These are phyloP conservation scores for Russula sp. DNA, from an alignment of 768 basidiomycete species.

Conservation along the genomic window DNA sequence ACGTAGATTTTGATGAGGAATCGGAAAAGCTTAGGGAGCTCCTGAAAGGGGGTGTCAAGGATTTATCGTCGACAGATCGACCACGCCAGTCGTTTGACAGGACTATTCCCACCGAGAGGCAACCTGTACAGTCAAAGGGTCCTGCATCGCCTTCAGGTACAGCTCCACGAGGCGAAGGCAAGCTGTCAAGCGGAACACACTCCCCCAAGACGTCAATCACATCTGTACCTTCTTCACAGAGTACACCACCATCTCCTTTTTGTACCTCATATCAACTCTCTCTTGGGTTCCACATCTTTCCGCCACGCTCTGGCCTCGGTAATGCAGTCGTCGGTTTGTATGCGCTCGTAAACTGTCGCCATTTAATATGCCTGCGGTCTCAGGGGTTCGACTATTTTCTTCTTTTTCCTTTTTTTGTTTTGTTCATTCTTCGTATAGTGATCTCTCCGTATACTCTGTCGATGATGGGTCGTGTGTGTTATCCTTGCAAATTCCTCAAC, in stretches of 20 bases:
- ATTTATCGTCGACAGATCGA: slow-evolving; percentile 38
- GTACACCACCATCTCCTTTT: slow-evolving; percentile 25
- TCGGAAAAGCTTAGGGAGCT: slow-evolving; percentile 71
- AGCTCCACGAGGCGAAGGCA: slow-evolving; percentile 38
- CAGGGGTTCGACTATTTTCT: slow-evolving; percentile 52
- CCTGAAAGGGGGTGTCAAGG: slow-evolving; percentile 52
- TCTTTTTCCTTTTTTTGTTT: background rate
- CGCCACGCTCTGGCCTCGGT: slow-evolving; percentile 42
- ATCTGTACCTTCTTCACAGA: slow-evolving; percentile 19
- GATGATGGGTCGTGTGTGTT: slow-evolving; percentile 49
- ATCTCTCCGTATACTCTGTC: slow-evolving; percentile 51
- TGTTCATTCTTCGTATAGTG: slow-evolving; percentile 38
- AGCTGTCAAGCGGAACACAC: slow-evolving; percentile 47
- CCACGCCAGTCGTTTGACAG: slow-evolving; percentile 37
- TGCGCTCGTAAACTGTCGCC: slow-evolving; percentile 42
- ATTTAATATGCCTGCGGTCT: slow-evolving; percentile 56
- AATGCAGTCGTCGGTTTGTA: slow-evolving; percentile 48
- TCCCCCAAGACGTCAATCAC: slow-evolving; percentile 14
- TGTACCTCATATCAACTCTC: slow-evolving; percentile 20
- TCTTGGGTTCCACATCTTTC: slow-evolving; percentile 44
- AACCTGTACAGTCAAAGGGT: slow-evolving; percentile 9
- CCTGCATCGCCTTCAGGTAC: slow-evolving; percentile 31
- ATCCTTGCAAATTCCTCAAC: slow-evolving; percentile 36
- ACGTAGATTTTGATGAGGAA: slow-evolving; percentile 81
- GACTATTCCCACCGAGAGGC: slow-evolving; percentile 33